Base-by-base conservation (phyloP, 1,284 basidiomycete genomes). In the Puccinia novopanici region DNA sequence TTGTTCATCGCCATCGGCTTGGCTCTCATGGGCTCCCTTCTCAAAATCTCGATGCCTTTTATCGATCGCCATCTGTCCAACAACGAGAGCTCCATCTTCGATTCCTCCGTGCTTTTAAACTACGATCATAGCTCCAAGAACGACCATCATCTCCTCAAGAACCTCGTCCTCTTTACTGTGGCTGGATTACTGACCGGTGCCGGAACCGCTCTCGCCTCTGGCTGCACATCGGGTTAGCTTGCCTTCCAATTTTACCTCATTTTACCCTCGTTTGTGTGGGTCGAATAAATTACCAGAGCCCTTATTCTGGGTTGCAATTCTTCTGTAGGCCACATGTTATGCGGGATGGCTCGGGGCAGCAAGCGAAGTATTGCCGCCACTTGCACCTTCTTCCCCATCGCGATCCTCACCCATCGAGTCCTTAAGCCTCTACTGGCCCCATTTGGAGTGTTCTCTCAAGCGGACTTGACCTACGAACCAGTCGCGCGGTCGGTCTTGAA, bases 361-460 rank as follows among this genome's bases (percentile, higher is more conserved):
- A 76, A 76, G 48, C 75, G 75, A 34, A 76, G 75, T 37, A 50
- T 63, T 13, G 27, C 52, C 6, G 75, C 75, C 50, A 76, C 75
- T 37, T 50, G 34, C 24, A 57, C 61, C 22, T 76, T 76, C 48
- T 76, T 76, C 45, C 75, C 75, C 17, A 34, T 67, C 13, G 75
- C 75, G 22, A 67, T 76, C 27, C 61, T 76, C 27, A 76, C 75
- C 48, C 75, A 76, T 34, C 75, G 75, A 67, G 30, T 50, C 30
- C 27, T 76, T 9, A 67, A 52, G 9, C 75, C 75, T 19, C 22
- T 76, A 42, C 24, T 76, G 17, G 40, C 34, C n/a, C 13, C 12
- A 10, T n/a, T 76, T 4, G 65, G 40, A 48, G 40, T 24, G 12
- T 13, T 34, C 19, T 24, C 65, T 24, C n/a, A 50, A 68, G 1